Percentiles rank a stretch among this genome's conserved stretches.
Conservation (phyloP, 2,329 filamentous ascomycete species). For the Ramichloridium luteum region DNA sequence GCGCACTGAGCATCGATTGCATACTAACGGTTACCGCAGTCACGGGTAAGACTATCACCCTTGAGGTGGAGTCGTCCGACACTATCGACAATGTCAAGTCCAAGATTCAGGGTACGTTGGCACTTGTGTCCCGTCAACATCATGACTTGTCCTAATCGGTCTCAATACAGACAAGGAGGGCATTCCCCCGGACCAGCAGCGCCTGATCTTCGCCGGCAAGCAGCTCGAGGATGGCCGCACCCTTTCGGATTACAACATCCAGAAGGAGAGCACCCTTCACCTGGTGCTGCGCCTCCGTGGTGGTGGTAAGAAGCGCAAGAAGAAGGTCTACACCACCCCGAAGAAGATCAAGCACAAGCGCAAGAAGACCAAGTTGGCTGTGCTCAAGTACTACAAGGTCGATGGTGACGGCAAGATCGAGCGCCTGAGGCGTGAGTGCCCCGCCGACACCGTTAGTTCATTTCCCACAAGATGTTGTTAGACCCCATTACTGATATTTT, state of each 20-base stretch:
- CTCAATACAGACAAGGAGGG: conserved; percentile 96
- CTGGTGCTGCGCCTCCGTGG: conserved; percentile 95
- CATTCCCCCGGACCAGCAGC: conserved; percentile 97
- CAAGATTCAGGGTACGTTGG: conserved; percentile 62
- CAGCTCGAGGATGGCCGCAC: conserved; percentile 99
- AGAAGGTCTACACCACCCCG: conserved; percentile 99
- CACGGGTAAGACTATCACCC: conserved; percentile 99
- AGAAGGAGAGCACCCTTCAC: conserved; percentile 99
- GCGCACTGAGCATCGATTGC: background rate
- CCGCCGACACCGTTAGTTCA: conserved; percentile 64
- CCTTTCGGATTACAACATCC: conserved; percentile 99
- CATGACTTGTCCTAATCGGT: conserved; percentile 17
- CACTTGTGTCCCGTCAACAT: too few species aligned
- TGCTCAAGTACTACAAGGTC: conserved; percentile 99
- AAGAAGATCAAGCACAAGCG: conserved; percentile 99
- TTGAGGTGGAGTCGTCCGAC: conserved; percentile 99
- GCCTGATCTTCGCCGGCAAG: conserved; percentile 99
- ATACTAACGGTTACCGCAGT: conserved; percentile 29
- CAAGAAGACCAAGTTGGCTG: conserved; percentile 99
- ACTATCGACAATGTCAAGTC: conserved; percentile 99
- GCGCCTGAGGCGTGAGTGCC: conserved; percentile 97
- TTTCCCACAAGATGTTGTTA: background rate
- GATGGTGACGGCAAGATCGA: conserved; percentile 99
- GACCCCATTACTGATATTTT: conserved; percentile 28
- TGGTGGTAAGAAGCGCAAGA: conserved; percentile 99